These are phyloP conservation scores for Melanogaster broomeanus DNA, from an alignment of 768 basidiomycete species.

Conservation along the genomic window DNA sequence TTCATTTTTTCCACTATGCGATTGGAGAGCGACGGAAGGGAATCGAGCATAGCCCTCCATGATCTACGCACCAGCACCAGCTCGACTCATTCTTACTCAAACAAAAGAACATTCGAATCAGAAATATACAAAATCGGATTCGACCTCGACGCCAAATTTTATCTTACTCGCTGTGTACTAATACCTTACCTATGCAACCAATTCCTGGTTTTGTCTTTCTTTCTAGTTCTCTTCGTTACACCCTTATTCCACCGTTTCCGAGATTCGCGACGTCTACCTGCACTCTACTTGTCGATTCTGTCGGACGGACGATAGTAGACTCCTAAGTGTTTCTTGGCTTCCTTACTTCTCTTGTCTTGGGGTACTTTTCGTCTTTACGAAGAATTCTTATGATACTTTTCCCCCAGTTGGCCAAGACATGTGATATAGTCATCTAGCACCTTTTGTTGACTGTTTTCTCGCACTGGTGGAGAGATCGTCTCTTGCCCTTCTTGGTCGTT, in stretches of 20 bases:
- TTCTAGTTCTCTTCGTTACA: not conserved
- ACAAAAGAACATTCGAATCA: not conserved
- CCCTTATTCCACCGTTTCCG: slow-evolving; percentile 2
- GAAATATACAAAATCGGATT: slow-evolving; percentile 5
- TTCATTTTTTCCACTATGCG: not conserved
- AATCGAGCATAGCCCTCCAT: not conserved
- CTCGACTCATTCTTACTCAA: not conserved
- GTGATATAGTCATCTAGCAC: too few relatives aligned
- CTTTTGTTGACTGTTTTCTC: too few relatives aligned
- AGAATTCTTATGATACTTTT: too few relatives aligned
- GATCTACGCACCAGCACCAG: too few relatives aligned
- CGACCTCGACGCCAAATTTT: slow-evolving; percentile 14
- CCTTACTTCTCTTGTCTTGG: too few relatives aligned
- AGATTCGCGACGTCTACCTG: not conserved
- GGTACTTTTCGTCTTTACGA: too few relatives aligned
- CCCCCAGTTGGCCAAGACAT: too few relatives aligned
- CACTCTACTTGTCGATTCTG: too few relatives aligned
- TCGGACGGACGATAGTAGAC: too few relatives aligned
- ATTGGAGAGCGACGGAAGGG: slow-evolving; percentile 4
- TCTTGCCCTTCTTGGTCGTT: too few relatives aligned
- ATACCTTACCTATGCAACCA: slow-evolving; percentile 25
- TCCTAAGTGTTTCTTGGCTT: too few relatives aligned
- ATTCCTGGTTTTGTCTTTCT: not conserved
- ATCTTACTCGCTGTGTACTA: slow-evolving; percentile 28
- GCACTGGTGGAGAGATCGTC: too few relatives aligned